Base-by-base conservation (phyloP, 148 eudicot genomes). In the Salicornia ramosissima region DNA sequence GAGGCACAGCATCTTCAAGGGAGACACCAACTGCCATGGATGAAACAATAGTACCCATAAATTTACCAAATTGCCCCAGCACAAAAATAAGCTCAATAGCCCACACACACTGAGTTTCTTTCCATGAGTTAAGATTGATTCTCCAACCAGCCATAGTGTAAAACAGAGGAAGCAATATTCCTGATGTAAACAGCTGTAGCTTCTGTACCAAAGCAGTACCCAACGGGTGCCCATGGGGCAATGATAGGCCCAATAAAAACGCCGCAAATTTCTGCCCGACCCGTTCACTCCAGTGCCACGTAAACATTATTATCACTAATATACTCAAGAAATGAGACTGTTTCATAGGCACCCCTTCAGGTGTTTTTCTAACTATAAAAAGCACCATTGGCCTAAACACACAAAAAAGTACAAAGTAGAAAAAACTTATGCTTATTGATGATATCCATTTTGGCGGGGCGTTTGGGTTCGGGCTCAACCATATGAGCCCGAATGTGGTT, bases 221-320 rank as follows among this genome's bases (percentile, higher is more conserved):
- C 22, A 82, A 68, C 5, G 82, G 85, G 2, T 82, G 82, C 2
- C 80, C 80, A 29, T 82, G 71, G 1, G 84, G 85, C 40, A 82
- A 21, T 7, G 80, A 78, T 1, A 82, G 19, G 14, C 85, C 85
- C 22, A 82, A 75, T 22, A 82, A 61, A 67, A 78, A 82, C 5
- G 85, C 64, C 1, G 74, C 70, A 10, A 82, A 67, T 14, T 64
- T 70, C 21, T 78, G 79, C 3, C 79, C 79, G 5, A 69, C 69
- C 65, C 57, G 34, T 55, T 78, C 77, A 15, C 79, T 74, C 70
- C 71, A 70, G 22, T 75, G 28, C 75, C 69, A 76, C 10, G 73
- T 61, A 1, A 79, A 19, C 45, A 82, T 61, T 1, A 82, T 31
- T 26, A 81, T 68, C 16, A 31, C 25, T 47, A 81, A 67, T n/a